These are phyloP conservation scores for Fusarium subtropicale DNA, from an alignment of 2,329 filamentous ascomycete species.

Conservation along the genomic window DNA sequence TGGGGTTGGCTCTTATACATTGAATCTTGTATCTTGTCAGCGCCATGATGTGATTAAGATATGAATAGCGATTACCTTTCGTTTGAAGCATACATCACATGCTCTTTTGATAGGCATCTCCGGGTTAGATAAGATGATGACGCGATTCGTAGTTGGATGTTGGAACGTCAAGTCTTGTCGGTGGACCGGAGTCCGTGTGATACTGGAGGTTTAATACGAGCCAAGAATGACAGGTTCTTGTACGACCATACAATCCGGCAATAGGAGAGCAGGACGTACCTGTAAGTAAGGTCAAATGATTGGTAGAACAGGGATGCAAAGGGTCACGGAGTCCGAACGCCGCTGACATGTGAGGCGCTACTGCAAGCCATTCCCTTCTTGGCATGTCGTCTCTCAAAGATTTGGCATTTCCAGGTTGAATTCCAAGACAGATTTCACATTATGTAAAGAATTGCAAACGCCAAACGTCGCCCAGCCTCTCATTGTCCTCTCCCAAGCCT, in stretches of 20 bases:
- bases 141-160: neutral
- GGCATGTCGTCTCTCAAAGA: neutral
- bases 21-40: neutral
- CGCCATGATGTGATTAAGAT: no score
- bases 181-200: neutral
- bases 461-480: neutral
- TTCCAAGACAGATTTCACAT: neutral
- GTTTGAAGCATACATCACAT: constrained; percentile 7
- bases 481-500: neutral
- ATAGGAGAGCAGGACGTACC: neutral
- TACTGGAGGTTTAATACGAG: neutral
- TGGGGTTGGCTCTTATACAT: neutral
- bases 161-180: neutral
- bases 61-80: neutral
- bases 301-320: neutral
- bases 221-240: neutral
- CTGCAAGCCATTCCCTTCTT: neutral
- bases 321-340: neutral
- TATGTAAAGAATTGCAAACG: neutral
- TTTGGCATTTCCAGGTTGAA: neutral
- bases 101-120: constrained; percentile 8
- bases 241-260: neutral
- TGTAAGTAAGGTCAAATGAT: neutral
- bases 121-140: neutral
- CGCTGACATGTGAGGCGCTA: neutral